Evolutionary conservation across 2,329 filamentous ascomycete species (phyloP), one percentile per base, ranked within the genome.

Genomic region (Penicillium nordicum): DNA sequence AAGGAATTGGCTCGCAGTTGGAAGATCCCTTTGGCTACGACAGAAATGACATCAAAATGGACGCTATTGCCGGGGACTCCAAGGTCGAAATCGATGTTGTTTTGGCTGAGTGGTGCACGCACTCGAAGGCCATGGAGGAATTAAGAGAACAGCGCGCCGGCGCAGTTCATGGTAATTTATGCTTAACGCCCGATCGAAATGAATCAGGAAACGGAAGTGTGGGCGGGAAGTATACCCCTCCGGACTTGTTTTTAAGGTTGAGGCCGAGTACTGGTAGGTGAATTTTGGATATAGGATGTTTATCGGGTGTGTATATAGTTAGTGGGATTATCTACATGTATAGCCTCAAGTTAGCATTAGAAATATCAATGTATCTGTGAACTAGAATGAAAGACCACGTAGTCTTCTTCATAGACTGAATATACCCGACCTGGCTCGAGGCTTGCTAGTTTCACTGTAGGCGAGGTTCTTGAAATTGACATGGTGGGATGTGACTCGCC

Each of bases 1-100:
- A 85, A 58, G 84, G 83, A 1, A 87, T 87, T 53, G 84, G 83
- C 11, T 79, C 78, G 4, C 84, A 86, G 68, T 74, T 87, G 1
- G 85, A 88, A 66, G 85, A 88, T 66, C 85, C 85, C 1, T 87
- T 88, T 67, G 85, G 85, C 2, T 84, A 84, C 54, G 84, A 86
- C 61, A 79, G 81, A 65, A 86, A 86, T 55, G 84, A 87, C 66
- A 87, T 88, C 71, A 86, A 86, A 66, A 85, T 87, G 79, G 84
- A 87, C 68, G 83, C 82, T 4, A 82, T 87, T 48, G 81, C 84
- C 3, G 83, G 85, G 61, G 85, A 88, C 66, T 75, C 83, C 42
- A 74, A 82, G 57, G 76, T 76, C 38, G 84, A 87, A 70, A 78
- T 84, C 18, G 78, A 79, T 59, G 83, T 84, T 7, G 69, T 86